phyloP scores from a whole-genome alignment of 495 filamentous ascomycete genomes.

The Penicillium longicatenatum region DNA sequence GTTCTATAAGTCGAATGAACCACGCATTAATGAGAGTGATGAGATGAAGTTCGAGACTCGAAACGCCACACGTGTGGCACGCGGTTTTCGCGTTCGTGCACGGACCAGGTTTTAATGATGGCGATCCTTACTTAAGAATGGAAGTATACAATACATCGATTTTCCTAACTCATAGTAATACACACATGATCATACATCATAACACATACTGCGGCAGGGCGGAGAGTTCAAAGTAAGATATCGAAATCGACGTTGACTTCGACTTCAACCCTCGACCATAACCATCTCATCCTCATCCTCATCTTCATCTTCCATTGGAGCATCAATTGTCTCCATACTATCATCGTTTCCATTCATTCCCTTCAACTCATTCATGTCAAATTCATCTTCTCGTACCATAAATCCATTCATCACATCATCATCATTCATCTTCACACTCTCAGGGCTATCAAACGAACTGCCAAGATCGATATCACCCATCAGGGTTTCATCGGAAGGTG shows the following conservation, averaged over 20 bases:
- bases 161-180: too few species aligned
- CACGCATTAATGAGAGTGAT: too few species aligned
- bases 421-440: neutral
- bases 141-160: too few species aligned
- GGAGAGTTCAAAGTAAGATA: neutral
- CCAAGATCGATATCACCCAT: neutral
- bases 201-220: neutral
- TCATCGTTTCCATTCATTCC: neutral
- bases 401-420: neutral
- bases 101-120: conserved; percentile 30
- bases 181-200: too few species aligned
- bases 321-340: neutral
- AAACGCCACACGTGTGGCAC: conserved; percentile 6
- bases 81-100: conserved; percentile 33
- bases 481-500: neutral
- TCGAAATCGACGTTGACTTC: neutral
- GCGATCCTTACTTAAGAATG: neutral
- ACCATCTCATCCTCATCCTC: neutral
- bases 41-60: too few species aligned
- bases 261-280: neutral
- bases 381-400: neutral
- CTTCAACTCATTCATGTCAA: neutral
- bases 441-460: neutral
- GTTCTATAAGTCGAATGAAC: too few species aligned
- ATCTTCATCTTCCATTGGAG: neutral